Conservation (phyloP, 495 filamentous ascomycete species). For the Oleoguttula mirabilis region DNA sequence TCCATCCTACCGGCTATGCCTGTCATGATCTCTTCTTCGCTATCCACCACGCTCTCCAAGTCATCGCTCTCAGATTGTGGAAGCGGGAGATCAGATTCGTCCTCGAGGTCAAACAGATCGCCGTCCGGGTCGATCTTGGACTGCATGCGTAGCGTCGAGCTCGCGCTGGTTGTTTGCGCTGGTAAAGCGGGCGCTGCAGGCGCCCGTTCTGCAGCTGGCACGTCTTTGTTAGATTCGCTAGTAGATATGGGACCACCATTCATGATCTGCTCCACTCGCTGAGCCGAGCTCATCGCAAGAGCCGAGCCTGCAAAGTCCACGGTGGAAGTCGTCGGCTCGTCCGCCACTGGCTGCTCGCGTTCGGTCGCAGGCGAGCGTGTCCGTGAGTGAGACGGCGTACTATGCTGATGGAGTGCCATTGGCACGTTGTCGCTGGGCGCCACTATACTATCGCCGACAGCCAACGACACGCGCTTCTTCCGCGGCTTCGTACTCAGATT, state of each 20-base stretch:
- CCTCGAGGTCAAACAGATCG: slow-evolving; percentile 21
- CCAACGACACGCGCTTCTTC: slow-evolving; percentile 18
- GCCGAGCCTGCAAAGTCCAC: no score
- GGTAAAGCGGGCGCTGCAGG: no score
- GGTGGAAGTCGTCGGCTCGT: no score
- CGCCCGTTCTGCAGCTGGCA: no score
- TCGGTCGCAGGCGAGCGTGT: no score
- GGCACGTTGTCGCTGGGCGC: slow-evolving; percentile 18
- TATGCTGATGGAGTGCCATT: background rate
- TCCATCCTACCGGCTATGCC: slow-evolving; percentile 2
- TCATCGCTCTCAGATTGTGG: slow-evolving; percentile 2
- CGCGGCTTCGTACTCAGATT: slow-evolving; percentile 5
- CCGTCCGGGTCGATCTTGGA: slow-evolving; percentile 17
- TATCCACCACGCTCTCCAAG: slow-evolving; percentile 1
- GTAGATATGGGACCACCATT: no score
- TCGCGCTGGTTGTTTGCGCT: no score
- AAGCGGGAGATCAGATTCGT: background rate
- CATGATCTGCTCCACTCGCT: no score
- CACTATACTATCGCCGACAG: slow-evolving; percentile 17
- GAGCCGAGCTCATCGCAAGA: no score
- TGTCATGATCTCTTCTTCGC: slow-evolving; percentile 1
- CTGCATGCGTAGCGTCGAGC: no score
- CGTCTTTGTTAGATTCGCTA: no score
- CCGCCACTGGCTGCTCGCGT: no score
- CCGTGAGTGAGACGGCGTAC: slow-evolving; percentile 17